Evolutionary conservation across 2,329 filamentous ascomycete genomes (phyloP), one percentile per base, ranked within the genome.

Genomic region (Fonsecaea nubica): DNA sequence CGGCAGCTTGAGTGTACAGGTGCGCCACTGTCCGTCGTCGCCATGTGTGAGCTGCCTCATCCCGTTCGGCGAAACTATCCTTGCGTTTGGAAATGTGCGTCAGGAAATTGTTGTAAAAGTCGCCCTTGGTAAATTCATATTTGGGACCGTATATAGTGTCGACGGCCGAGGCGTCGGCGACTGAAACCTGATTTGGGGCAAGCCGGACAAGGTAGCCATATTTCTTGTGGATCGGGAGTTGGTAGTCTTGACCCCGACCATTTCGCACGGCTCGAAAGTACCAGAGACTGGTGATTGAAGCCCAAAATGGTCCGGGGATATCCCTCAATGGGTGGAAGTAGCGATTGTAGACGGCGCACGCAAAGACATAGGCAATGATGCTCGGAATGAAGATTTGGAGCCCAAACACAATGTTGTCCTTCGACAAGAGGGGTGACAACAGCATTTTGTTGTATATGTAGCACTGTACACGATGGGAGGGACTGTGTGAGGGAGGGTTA

Each of bases 141-240:
- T 67, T 64, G 7, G 55, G 48, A 18, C 58, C 63, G 53, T 66
- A 67, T 25, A 72, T 69, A 8, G 56, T 68, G 10, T 68, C 60
- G 35, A 71, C 58, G 15, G 69, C 69, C 1, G 56, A 40, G 5
- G 70, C 67, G 38, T 72, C 65, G 18, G 64, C 64, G 21, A 67
- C 64, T 13, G 58, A 45, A 2, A 72, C 58, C 21, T 65, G 60
- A 35, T 71, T 71, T 9, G 69, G 70, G 4, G 65, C 42, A n/a
- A 72, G 64, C 18, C 70, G 55, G 25, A 72, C 65, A 33, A 72
- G 45, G 8, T 50, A 32, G 12, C 70, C 70, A 59, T 71, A 70
- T 62, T 72, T 72, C 65, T 68, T 63, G 62, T 72, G 70, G 21
- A 72, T 48, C 12, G 65, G 56, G 3, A 62, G 50, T 40, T 70